Evolutionary conservation across 495 filamentous ascomycete genomes (phyloP).

Genomic region (Aspergillus indologenus): DNA sequence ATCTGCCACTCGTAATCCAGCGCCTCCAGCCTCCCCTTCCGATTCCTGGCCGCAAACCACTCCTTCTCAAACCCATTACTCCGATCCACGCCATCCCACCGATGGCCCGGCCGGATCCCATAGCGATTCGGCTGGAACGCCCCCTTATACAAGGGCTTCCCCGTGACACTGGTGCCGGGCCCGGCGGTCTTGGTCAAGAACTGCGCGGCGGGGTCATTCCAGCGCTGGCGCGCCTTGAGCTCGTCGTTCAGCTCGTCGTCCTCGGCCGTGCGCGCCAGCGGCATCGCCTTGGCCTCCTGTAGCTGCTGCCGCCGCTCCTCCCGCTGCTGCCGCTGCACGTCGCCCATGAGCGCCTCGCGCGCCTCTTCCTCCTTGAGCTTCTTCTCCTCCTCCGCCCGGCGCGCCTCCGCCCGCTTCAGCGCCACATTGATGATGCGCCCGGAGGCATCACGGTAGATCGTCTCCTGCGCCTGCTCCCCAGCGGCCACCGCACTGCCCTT

Average conservation of each 20-base stretch:
- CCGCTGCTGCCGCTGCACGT: conserved; percentile 68
- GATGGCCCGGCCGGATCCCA: conserved; percentile 84
- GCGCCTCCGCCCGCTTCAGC: conserved; percentile 83
- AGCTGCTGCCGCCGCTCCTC: conserved; percentile 59
- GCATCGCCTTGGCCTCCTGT: conserved; percentile 75
- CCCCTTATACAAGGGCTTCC: conserved; percentile 76
- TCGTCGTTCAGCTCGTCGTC: conserved; percentile 83
- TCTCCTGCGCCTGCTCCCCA: conserved; percentile 57
- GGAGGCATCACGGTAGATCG: conserved; percentile 90
- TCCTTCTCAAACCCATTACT: conserved; percentile 93
- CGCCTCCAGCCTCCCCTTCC: conserved; percentile 65
- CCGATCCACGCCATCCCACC: conserved; percentile 97
- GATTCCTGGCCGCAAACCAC: conserved; percentile 83
- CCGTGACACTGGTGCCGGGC: conserved; percentile 45
- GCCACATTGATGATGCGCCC: conserved; percentile 87
- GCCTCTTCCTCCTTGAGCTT: conserved; percentile 58
- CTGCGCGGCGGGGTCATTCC: conserved; percentile 90
- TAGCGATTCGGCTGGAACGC: conserved; percentile 86
- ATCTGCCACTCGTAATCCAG: conserved; percentile 95
- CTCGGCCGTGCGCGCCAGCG: conserved; percentile 72
- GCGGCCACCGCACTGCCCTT: conserved; percentile 38
- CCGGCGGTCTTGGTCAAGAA: conserved; percentile 62
- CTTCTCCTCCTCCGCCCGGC: conserved; percentile 69
- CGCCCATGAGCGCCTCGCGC: conserved; percentile 68
- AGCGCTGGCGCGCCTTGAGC: conserved; percentile 67